Percentiles rank a stretch among this genome's conserved stretches.
phyloP scores from a whole-genome alignment of 805 yeast species.

The Pichia eremophila region DNA sequence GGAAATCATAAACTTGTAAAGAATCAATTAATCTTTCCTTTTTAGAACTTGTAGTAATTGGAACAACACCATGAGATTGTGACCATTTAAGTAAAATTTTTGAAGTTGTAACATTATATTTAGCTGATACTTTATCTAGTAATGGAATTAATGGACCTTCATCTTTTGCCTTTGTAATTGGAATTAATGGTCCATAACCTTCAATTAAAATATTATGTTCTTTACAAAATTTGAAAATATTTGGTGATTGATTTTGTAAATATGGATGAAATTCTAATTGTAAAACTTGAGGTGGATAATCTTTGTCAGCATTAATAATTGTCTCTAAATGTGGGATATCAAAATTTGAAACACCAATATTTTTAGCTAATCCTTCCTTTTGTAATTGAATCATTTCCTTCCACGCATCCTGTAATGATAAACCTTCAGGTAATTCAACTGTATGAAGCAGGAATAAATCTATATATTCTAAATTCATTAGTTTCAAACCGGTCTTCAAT shows the following conservation, averaged over 20 bases:
- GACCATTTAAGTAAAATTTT: slow-evolving; percentile 40
- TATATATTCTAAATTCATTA: slow-evolving; percentile 41
- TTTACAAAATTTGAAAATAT: slow-evolving; percentile 30
- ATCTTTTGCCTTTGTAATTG: slow-evolving; percentile 28
- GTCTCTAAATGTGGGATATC: slow-evolving; percentile 35
- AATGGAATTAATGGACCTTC: slow-evolving; percentile 25
- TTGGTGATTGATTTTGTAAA: slow-evolving; percentile 51
- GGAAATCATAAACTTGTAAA: slow-evolving; percentile 28
- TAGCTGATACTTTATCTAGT: slow-evolving; percentile 24
- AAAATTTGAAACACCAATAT: slow-evolving; percentile 46
- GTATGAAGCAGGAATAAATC: slow-evolving; percentile 56
- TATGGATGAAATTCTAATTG: slow-evolving; percentile 62
- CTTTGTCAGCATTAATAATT: slow-evolving; percentile 27
- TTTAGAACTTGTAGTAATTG: slow-evolving; percentile 38
- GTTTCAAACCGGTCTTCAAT: slow-evolving; percentile 35
- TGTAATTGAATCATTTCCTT: slow-evolving; percentile 36
- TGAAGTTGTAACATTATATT: slow-evolving; percentile 29
- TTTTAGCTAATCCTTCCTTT: slow-evolving; percentile 42
- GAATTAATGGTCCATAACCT: slow-evolving; percentile 39
- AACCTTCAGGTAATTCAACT: slow-evolving; percentile 35
- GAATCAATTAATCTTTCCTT: slow-evolving; percentile 31
- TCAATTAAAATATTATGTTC: slow-evolving; percentile 30
- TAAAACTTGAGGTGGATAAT: slow-evolving; percentile 43
- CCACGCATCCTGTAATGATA: slow-evolving; percentile 38
- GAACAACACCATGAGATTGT: slow-evolving; percentile 32